Evolutionary conservation across 192 early-diverging fungal species (phyloP), one percentile per base, ranked within the genome.

Genomic region (Spizellomyces punctatus): DNA sequence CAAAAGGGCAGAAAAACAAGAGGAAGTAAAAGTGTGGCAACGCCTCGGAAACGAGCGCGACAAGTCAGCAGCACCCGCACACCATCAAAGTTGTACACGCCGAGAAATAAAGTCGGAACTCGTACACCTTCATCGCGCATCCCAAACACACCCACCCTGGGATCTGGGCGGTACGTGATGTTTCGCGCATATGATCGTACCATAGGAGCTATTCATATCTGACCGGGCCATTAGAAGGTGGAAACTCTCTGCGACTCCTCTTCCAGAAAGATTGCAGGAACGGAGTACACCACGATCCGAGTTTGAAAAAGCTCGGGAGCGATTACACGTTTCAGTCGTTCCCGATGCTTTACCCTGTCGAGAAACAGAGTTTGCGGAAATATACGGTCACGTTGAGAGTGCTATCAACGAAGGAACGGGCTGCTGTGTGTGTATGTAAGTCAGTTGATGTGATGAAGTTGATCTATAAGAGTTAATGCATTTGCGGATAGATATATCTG

Each of bases 321-420:
- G 89, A n/a, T 72, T 99, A n/a, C 94, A 94, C 75, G 92, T 95
- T 16, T 91, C 93, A 2, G 92, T 92, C 10, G 90, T 96, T 0
- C 97, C 97, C 5, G 89, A 96, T 42, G 76, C 86, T 12, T 82
- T 99, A 27, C 97, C 97, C n/a, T 95, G 97, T 62, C 85, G 97
- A 5, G 97, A 99, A 73, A 83, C 88, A 14, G 95, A 99, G 81
- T 96, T 95, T 83, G 85, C 82, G 21, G 83, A 92, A 27, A 89
- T 99, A 22, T 87, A 91, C 60, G 83, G 82, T 4, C 85, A 91
- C 41, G 64, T 99, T 8, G 85, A 89, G 66, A 85, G 76, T 47
- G 92, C 94, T 0, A 83, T 98, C n/a, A 85, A 92, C 67, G 91
- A 95, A 67, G 85, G 90, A 49, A 86, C 79, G 12, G 94, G 95